phyloP scores from a whole-genome alignment of 768 basidiomycete genomes.

The Lentinula detonsa region DNA sequence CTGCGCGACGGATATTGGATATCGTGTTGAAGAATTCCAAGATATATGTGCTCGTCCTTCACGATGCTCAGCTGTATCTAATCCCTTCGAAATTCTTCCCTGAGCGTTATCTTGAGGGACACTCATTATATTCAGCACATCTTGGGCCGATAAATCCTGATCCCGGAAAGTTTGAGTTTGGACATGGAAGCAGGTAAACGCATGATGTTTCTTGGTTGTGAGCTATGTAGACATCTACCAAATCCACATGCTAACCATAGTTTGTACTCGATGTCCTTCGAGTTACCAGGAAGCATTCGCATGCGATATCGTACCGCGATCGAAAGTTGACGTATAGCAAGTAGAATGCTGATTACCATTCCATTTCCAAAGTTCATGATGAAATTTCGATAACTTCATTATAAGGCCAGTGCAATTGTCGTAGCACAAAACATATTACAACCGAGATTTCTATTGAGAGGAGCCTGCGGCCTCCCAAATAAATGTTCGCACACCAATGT shows the following conservation, averaged over 20 bases:
- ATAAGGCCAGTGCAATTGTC: neutral
- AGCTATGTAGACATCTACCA: neutral
- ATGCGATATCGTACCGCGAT: neutral
- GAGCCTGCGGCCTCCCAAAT: neutral
- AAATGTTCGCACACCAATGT: neutral
- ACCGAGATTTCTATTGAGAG: neutral
- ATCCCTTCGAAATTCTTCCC: constrained; percentile 22
- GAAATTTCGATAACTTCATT: neutral
- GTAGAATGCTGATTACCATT: neutral
- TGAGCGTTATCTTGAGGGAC: constrained; percentile 16
- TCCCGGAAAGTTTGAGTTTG: constrained; percentile 13
- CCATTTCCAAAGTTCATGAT: neutral
- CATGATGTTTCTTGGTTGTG: neutral
- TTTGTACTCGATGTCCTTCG: neutral
- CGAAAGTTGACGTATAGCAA: neutral
- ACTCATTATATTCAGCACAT: neutral
- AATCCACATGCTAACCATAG: no score
- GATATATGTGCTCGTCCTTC: constrained; percentile 20
- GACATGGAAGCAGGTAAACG: constrained; percentile 18
- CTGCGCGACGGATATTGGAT: constrained; percentile 23
- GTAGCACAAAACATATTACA: neutral
- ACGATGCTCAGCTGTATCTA: constrained; percentile 20
- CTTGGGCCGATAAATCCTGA: constrained; percentile 12
- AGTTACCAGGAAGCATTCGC: neutral
- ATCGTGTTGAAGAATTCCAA: constrained; percentile 27